Base-by-base conservation (phyloP, 140 eudicot genomes). In the Eryngium alpinum region DNA sequence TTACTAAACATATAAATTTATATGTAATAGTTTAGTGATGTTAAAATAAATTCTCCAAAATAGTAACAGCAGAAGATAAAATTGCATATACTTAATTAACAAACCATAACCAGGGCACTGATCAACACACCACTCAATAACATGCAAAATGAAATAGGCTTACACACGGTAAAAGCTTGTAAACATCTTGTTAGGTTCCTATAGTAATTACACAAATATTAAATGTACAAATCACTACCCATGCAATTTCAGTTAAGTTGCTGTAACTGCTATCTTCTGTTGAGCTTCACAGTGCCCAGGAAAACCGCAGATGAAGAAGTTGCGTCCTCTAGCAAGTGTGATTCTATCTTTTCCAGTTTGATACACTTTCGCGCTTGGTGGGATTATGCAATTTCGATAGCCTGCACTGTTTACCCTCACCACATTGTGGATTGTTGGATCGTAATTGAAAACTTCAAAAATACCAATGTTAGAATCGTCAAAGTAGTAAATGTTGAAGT, bases 231-330 rank as follows among this genome's bases (percentile, higher is more conserved):
- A 28, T 17, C 31, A 2, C 5, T 7, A 0, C 19, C n/a, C 27
- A 51, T 29, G 46, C 74, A 1, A 16, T 24, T 24, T 7, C 29
- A n/a, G 16, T 84, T 81, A 91, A 33, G 84, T 29, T 27, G 92
- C 97, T 43, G 76, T 27, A 29, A 92, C 57, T 71, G 93, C 90
- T 73, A 93, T 88, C 91, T 93, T 93, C 98, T 91, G 91, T 75
- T 93, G 95, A 76, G 90, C 50, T 28, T 77, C 83, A 77, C 98
- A 93, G 62, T 91, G 98, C 62, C 92, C 95, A 13, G 91, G 89
- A 31, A 87, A 15, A 72, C 16, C 86, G 88, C 98, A 91, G 75
- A 93, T 88, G 90, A 93, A 93, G 93, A 19, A 88, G 82, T 88
- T 91, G 27, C 75, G 86, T 38, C 98, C 98, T 85, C 83, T 91